Evolutionary conservation across 768 basidiomycete species (phyloP).

Genomic region (Lepiota brunneoincarnata): DNA sequence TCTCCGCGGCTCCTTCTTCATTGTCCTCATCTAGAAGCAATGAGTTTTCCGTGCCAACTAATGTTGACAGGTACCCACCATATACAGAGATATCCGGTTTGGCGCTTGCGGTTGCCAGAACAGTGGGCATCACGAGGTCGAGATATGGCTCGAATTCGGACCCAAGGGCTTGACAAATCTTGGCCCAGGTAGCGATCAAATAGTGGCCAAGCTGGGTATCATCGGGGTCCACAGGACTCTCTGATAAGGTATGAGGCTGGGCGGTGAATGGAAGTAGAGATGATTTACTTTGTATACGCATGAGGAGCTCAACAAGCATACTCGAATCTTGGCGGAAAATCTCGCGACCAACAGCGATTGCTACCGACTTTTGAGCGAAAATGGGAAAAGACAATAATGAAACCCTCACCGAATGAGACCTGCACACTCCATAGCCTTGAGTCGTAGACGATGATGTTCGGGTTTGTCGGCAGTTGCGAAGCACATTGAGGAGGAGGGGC

Average conservation of each 20-base stretch:
- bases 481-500: constrained; percentile 75
- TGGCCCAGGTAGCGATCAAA: constrained; percentile 86
- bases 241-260: constrained; percentile 26
- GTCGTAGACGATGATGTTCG: constrained; percentile 65
- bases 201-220: constrained; percentile 75
- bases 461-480: constrained; percentile 65
- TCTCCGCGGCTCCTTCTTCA: constrained; percentile 50
- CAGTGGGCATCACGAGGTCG: constrained; percentile 77
- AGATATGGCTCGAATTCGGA: constrained; percentile 86
- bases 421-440: constrained; percentile 91
- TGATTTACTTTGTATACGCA: constrained; percentile 71
- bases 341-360: constrained; percentile 83
- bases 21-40: constrained; percentile 43
- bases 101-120: constrained; percentile 73
- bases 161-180: constrained; percentile 82
- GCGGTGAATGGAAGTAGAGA: neutral
- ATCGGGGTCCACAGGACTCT: constrained; percentile 62
- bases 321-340: constrained; percentile 74
- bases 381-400: neutral
- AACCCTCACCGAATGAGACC: constrained; percentile 73
- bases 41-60: neutral
- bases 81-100: constrained; percentile 31
- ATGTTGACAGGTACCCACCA: neutral
- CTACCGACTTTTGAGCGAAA: constrained; percentile 31
- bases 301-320: constrained; percentile 67